Evolutionary conservation across 2,329 filamentous ascomycete species (phyloP).

Genomic region (Epichloe uncinata): DNA sequence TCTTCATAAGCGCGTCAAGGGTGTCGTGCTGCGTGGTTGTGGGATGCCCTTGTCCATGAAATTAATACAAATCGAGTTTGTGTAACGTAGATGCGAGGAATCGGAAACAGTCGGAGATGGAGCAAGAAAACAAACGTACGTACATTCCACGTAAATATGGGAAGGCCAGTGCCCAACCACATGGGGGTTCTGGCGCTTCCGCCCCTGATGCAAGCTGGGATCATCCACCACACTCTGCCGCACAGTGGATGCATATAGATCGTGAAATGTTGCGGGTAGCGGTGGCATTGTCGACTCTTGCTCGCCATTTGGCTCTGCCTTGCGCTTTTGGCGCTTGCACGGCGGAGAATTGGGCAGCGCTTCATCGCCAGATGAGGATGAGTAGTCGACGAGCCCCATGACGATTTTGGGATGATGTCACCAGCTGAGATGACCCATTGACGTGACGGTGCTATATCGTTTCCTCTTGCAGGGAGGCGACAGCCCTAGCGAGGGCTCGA

Average conservation of each 20-base stretch:
- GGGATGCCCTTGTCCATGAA: slow-evolving; percentile 38
- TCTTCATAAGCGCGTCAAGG: slow-evolving; percentile 30
- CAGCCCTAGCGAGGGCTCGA: background rate
- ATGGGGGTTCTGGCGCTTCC: slow-evolving; percentile 72
- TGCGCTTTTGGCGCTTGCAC: slow-evolving; percentile 5
- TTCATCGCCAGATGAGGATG: slow-evolving; percentile 28
- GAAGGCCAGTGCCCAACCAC: slow-evolving; percentile 83
- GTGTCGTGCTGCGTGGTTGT: slow-evolving; percentile 29
- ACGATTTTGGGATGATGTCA: background rate
- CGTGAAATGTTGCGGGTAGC: slow-evolving; percentile 68
- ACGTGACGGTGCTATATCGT: background rate
- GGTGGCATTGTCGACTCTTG: slow-evolving; percentile 43
- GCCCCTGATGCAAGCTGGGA: slow-evolving; percentile 71
- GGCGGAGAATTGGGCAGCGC: slow-evolving; percentile 12
- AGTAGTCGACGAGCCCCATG: slow-evolving; percentile 48
- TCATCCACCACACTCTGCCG: slow-evolving; percentile 70
- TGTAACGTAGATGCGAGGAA: background rate
- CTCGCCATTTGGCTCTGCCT: background rate
- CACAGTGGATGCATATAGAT: slow-evolving; percentile 75
- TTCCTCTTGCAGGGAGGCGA: background rate
- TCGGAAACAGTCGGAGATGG: background rate
- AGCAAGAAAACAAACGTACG: slow-evolving; percentile 18
- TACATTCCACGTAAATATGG: slow-evolving; percentile 89
- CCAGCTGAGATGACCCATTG: background rate
- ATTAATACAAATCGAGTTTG: background rate